These are phyloP conservation scores for Gigaspora rosea DNA, from an alignment of 192 early-diverging fungal genomes.

Conservation along the genomic window DNA sequence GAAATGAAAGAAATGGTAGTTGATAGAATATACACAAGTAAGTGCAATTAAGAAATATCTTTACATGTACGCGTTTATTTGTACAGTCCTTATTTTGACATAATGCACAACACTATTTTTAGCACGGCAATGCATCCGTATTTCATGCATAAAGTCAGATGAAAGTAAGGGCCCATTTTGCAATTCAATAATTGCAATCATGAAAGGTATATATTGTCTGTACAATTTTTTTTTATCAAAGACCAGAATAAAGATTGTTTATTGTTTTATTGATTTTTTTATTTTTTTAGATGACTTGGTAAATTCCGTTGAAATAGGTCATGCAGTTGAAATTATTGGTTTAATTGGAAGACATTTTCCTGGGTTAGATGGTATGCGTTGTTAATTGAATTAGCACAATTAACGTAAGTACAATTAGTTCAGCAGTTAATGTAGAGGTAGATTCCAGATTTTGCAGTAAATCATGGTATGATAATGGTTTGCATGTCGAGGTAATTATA, in stretches of 20 bases:
- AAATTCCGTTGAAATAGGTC: conserved; percentile 13
- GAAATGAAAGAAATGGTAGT: conserved; percentile 40
- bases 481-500: conserved; percentile 11
- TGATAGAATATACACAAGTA: conserved; percentile 41
- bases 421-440: neutral
- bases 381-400: neutral
- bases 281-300: conserved; percentile 17
- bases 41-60: neutral
- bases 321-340: conserved; percentile 14
- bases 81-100: neutral
- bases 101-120: neutral
- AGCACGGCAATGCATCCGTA: conserved; percentile 9
- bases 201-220: neutral
- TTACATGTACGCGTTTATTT: neutral
- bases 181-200: neutral
- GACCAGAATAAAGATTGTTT: no score
- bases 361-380: neutral
- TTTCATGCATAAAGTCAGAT: conserved; percentile 3
- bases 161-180: neutral
- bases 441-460: conserved; percentile 7
- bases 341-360: conserved; percentile 23
- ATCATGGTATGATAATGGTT: conserved; percentile 17
- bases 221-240: neutral
- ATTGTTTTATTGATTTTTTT: neutral
- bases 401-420: no score